These are phyloP conservation scores for Mucor lusitanicus DNA, from an alignment of 371 early-diverging fungal species.

Conservation along the genomic window DNA sequence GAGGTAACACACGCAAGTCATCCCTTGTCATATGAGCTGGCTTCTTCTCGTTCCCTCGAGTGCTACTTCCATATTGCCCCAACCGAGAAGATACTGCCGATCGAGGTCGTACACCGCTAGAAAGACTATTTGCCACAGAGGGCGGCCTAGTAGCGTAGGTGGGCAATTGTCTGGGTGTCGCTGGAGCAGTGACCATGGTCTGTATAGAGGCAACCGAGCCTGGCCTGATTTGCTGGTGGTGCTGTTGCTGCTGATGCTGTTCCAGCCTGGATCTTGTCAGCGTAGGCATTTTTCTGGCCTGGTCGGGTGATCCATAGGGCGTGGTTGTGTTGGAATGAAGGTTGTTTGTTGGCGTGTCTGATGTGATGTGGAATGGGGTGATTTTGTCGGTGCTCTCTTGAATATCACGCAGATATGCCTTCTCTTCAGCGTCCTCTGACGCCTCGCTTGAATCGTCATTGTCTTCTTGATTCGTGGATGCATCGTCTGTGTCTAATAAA, in stretches of 20 bases:
- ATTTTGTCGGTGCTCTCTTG: slow-evolving; percentile 11
- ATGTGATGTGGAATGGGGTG: background rate
- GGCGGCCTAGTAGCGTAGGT: slow-evolving; percentile 2
- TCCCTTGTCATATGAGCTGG: slow-evolving; percentile 17
- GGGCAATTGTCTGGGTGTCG: slow-evolving; percentile 17
- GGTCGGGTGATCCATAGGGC: slow-evolving; percentile 14
- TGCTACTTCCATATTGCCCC: background rate
- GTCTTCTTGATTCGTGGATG: slow-evolving; percentile 12
- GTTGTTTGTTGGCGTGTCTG: background rate
- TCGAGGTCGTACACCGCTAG: slow-evolving; percentile 3
- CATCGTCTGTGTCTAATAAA: slow-evolving; percentile 12
- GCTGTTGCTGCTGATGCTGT: slow-evolving; percentile 6
- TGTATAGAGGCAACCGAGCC: slow-evolving; percentile 24
- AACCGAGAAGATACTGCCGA: background rate
- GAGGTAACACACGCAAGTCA: slow-evolving; percentile 7
- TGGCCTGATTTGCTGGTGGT: slow-evolving; percentile 12
- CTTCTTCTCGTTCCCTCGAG: background rate
- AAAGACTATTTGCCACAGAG: slow-evolving; percentile 7
- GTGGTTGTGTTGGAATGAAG: background rate
- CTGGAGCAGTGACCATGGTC: slow-evolving; percentile 28
- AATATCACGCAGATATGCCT: slow-evolving; percentile 25
- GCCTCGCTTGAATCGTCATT: slow-evolving; percentile 12
- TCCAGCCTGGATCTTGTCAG: background rate
- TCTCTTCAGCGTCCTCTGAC: slow-evolving; percentile 33
- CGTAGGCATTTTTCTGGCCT: slow-evolving; percentile 8